These are phyloP conservation scores for Neocallimastix lanati DNA, from an alignment of 192 early-diverging fungal genomes.

Conservation along the genomic window DNA sequence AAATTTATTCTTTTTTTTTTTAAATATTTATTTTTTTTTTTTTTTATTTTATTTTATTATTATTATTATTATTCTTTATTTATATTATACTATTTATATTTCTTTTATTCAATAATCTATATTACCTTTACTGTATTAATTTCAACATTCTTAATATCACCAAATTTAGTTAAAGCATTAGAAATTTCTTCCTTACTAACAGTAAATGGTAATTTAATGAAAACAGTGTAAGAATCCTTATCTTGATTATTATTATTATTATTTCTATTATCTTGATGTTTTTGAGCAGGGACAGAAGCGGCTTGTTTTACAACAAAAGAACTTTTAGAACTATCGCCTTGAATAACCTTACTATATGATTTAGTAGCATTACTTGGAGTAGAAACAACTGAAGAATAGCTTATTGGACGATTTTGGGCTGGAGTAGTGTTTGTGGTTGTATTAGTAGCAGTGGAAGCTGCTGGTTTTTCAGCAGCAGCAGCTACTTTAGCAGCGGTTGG, in stretches of 20 bases:
- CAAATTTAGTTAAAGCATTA: not conserved
- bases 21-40: no score
- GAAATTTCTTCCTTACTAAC: not conserved
- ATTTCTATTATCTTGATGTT: not conserved
- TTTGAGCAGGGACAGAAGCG: not conserved
- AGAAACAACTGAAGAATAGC: not conserved
- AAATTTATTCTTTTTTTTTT: no score
- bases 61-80: no score
- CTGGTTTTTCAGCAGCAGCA: not conserved
- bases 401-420: not conserved
- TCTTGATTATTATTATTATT: not conserved
- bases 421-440: not conserved
- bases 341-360: not conserved
- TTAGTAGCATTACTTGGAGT: not conserved
- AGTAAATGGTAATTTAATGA: not conserved
- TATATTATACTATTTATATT: no score
- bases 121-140: not conserved
- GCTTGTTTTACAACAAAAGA: not conserved
- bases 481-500: not conserved
- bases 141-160: not conserved
- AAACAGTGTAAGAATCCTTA: not conserved
- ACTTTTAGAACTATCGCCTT: not conserved
- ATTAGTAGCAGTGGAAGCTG: constrained; percentile 10
- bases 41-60: no score
- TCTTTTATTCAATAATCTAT: no score